phyloP scores from a whole-genome alignment of 805 yeast genomes.

The Yamadazyma akitaensis region DNA sequence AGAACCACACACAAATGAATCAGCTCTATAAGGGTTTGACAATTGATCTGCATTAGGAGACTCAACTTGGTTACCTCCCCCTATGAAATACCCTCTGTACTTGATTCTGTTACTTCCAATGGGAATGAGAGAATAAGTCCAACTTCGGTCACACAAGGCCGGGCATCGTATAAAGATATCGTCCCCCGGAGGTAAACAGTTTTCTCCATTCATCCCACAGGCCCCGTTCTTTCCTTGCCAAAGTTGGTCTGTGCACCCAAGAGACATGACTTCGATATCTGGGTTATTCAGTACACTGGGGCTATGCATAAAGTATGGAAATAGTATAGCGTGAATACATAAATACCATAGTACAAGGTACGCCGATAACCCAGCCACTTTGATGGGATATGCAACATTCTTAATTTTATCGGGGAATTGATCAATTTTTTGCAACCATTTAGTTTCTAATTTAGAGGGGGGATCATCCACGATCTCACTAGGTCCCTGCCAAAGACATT shows the following conservation, averaged over 20 bases:
- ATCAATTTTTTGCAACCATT: conserved; percentile 9
- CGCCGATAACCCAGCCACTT: conserved; percentile 27
- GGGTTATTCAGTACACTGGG: conserved; percentile 25
- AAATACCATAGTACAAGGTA: conserved; percentile 50
- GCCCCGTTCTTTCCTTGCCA: conserved; percentile 76
- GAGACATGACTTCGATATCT: conserved; percentile 19
- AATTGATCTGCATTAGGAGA: conserved; percentile 17
- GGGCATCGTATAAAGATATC: conserved; percentile 72
- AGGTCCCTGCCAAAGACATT: conserved; percentile 59
- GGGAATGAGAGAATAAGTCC: conserved; percentile 70
- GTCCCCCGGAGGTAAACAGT: conserved; percentile 51
- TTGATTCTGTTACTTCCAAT: conserved; percentile 69
- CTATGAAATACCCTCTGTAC: conserved; percentile 70
- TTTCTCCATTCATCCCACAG: conserved; percentile 71
- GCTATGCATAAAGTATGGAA: conserved; percentile 45
- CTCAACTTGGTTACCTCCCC: conserved; percentile 54
- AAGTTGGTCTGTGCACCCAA: conserved; percentile 50
- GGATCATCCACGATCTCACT: conserved; percentile 43
- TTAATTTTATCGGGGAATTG: conserved; percentile 19
- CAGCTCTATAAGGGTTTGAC: conserved; percentile 74
- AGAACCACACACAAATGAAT: conserved; percentile 85
- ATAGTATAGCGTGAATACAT: conserved; percentile 32
- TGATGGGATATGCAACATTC: conserved; percentile 20
- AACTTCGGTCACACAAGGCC: conserved; percentile 77
- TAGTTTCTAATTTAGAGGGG: conserved; percentile 32